Conservation (phyloP, 2,329 filamentous ascomycete species). For the Xylariaceae sp. region DNA sequence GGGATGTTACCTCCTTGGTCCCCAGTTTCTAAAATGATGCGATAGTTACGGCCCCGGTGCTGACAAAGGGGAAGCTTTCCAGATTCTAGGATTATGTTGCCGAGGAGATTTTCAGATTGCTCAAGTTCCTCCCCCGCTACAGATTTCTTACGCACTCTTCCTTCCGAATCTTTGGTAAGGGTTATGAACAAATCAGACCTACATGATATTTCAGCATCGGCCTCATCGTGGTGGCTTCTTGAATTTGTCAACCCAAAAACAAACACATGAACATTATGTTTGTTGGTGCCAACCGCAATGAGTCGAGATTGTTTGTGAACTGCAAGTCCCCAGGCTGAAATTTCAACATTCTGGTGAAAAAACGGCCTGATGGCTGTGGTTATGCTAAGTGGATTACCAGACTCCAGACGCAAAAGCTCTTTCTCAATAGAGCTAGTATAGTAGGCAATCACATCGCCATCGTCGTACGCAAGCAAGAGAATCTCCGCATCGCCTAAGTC, state of each 20-base stretch:
- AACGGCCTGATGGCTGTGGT: conserved; percentile 51
- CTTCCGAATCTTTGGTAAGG: conserved; percentile 17
- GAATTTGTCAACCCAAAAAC: conserved; percentile 41
- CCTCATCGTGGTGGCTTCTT: not conserved
- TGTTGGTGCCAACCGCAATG: conserved; percentile 86
- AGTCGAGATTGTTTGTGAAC: conserved; percentile 81
- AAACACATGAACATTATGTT: conserved; percentile 44
- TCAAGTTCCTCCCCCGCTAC: conserved; percentile 36
- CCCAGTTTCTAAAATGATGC: conserved; percentile 53
- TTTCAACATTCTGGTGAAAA: conserved; percentile 76
- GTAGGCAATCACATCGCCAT: conserved; percentile 76
- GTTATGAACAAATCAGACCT: conserved; percentile 26
- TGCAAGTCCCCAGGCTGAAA: conserved; percentile 87
- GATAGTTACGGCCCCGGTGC: conserved; percentile 54
- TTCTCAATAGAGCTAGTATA: conserved; percentile 60
- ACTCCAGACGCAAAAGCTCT: conserved; percentile 31
- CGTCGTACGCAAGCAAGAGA: conserved; percentile 70
- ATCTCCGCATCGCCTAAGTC: conserved; percentile 74
- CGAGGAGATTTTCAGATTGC: not conserved
- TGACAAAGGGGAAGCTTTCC: too few species aligned
- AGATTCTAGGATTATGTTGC: too few species aligned
- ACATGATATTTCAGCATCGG: conserved; percentile 8
- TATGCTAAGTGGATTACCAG: conserved; percentile 35
- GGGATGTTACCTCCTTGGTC: conserved; percentile 54
- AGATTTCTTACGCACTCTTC: not conserved